These are phyloP conservation scores for Selenicereus undatus DNA, from an alignment of 148 eudicot genomes.

Conservation along the genomic window DNA sequence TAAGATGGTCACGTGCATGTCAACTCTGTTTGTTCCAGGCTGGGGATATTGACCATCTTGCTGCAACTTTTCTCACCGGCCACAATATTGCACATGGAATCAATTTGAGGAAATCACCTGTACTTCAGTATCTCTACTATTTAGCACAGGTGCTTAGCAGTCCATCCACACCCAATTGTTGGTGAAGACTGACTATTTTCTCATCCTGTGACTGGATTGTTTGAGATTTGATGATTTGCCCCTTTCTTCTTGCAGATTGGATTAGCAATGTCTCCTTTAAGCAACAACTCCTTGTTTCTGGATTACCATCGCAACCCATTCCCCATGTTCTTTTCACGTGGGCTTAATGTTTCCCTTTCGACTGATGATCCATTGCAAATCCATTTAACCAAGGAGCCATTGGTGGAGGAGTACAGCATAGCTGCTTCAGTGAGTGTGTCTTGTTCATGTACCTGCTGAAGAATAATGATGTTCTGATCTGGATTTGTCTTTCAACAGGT, in stretches of 20 bases:
- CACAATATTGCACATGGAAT: slow-evolving; percentile 98
- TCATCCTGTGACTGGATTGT: background rate
- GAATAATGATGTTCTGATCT: slow-evolving; percentile 12
- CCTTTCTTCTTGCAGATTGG: slow-evolving; percentile 65
- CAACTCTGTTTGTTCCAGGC: slow-evolving; percentile 48
- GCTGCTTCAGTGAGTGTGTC: slow-evolving; percentile 82
- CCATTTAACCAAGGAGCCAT: slow-evolving; percentile 92
- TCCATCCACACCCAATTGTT: slow-evolving; percentile 2
- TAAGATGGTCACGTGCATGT: background rate
- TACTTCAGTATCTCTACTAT: slow-evolving; percentile 93
- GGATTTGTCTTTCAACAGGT: slow-evolving; percentile 45
- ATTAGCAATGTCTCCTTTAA: slow-evolving; percentile 96
- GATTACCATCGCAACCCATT: slow-evolving; percentile 98
- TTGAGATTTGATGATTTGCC: slow-evolving; percentile 4
- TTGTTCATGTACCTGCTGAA: slow-evolving; percentile 5
- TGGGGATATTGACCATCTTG: slow-evolving; percentile 97
- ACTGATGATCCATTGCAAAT: slow-evolving; percentile 98
- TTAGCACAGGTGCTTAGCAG: slow-evolving; percentile 65
- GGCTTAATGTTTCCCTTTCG: slow-evolving; percentile 97
- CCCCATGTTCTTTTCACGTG: slow-evolving; percentile 87
- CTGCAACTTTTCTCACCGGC: slow-evolving; percentile 82
- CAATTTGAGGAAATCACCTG: slow-evolving; percentile 95
- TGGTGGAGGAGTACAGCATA: slow-evolving; percentile 98
- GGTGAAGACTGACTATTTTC: background rate
- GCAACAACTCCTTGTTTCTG: slow-evolving; percentile 96